These are phyloP conservation scores for Tetradesmus obliquus DNA, from an alignment of 139 green algal genomes.

Conservation along the genomic window DNA sequence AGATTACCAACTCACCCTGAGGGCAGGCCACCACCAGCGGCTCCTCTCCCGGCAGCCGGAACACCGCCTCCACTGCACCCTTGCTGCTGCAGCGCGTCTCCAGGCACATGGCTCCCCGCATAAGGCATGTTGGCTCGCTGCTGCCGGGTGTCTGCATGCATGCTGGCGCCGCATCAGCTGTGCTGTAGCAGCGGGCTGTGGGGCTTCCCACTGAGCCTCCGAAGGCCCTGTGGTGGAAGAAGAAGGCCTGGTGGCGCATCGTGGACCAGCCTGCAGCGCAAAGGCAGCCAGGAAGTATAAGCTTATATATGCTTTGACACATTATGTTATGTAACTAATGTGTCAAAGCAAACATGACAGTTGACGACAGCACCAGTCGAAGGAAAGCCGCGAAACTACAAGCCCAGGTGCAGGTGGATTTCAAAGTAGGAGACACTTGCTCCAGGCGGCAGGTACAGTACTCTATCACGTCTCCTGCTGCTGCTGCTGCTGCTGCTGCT, in stretches of 20 bases:
- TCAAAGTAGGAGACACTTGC: too few species aligned
- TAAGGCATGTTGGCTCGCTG: background rate
- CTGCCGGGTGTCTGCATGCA: background rate
- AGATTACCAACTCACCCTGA: background rate
- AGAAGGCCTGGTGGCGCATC: constrained; percentile 31
- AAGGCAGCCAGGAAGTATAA: too few species aligned
- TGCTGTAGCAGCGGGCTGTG: constrained; percentile 5
- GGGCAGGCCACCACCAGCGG: constrained; percentile 3
- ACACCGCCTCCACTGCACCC: constrained; percentile 11
- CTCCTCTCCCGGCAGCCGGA: background rate
- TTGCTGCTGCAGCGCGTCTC: constrained; percentile 7
- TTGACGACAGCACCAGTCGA: too few species aligned
- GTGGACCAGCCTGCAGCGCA: constrained; percentile 30
- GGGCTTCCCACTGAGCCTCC: constrained; percentile 16
- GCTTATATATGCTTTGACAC: too few species aligned
- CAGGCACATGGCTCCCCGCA: constrained; percentile 37
- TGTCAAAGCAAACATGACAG: too few species aligned
- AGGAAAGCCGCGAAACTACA: too few species aligned
- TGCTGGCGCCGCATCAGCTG: background rate
- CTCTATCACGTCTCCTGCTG: too few species aligned
- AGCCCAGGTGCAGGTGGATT: too few species aligned
- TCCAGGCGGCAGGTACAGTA: too few species aligned
- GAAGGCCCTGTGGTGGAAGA: constrained; percentile 26
- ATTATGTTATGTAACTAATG: too few species aligned
- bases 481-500: background rate